Percentiles rank a stretch among this genome's conserved stretches.
Evolutionary conservation across 129 eudicot genomes (phyloP).

Genomic region (Tanacetum coccineum): DNA sequence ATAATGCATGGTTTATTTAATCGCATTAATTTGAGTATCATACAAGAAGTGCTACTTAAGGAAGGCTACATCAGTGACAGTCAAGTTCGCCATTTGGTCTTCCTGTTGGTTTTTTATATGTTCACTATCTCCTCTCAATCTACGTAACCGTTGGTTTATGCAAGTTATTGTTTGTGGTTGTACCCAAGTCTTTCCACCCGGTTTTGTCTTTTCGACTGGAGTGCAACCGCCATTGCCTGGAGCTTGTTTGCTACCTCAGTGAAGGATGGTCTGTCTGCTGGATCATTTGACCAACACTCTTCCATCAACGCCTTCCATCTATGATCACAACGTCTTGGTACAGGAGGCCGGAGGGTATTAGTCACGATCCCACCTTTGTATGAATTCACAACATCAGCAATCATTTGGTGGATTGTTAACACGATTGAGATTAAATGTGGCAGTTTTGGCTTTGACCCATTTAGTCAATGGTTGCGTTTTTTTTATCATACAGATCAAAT

Average conservation of each 20-base stretch:
- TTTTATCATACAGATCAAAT: no score
- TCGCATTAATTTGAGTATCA: conserved; percentile 5
- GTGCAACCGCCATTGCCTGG: conserved; percentile 36
- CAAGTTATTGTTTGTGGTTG: conserved; percentile 15
- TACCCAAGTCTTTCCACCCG: conserved; percentile 27
- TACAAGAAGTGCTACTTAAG: conserved; percentile 23
- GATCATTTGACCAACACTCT: conserved; percentile 84
- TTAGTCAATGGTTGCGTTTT: no score
- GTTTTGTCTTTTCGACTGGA: conserved; percentile 34
- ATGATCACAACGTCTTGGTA: conserved; percentile 54
- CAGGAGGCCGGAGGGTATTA: conserved; percentile 55
- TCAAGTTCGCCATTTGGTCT: neutral
- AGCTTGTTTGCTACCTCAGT: conserved; percentile 62
- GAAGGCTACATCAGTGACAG: conserved; percentile 9
- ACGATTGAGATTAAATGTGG: no score
- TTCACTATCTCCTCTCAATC: conserved; percentile 4
- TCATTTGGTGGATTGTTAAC: neutral
- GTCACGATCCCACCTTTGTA: conserved; percentile 69
- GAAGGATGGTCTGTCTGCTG: conserved; percentile 61
- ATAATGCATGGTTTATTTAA: neutral
- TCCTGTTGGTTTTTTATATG: neutral
- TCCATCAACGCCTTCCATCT: conserved; percentile 73
- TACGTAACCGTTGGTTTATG: conserved; percentile 2
- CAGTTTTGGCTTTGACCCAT: no score
- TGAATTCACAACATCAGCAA: neutral